Evolutionary conservation across 495 filamentous ascomycete genomes (phyloP), one percentile per base, ranked within the genome.

Genomic region (Hypoxylon trugodes): DNA sequence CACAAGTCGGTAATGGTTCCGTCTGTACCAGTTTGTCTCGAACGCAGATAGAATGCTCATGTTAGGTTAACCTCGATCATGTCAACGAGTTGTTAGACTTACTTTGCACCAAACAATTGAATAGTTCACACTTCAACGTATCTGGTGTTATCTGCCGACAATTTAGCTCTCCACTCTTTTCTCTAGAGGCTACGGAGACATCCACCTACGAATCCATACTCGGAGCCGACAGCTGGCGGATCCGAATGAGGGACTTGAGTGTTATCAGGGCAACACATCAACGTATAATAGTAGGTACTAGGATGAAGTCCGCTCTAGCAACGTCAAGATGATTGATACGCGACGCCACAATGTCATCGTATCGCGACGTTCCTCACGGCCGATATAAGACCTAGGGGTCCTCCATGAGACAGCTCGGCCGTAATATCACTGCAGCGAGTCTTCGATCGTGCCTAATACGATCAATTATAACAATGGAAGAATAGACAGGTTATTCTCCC

Each of bases 91-190:
- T n/a, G n/a, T n/a, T n/a, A n/a, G n/a, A n/a, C n/a, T n/a, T n/a
- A n/a, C n/a, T n/a, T n/a, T n/a, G n/a, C n/a, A n/a, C n/a, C n/a
- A n/a, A n/a, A n/a, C n/a, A n/a, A n/a, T n/a, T n/a, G n/a, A n/a
- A n/a, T n/a, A 1, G 36, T 48, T 71, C 1, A 69, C 26, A 22
- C 64, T 8, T 60, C 69, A 25, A 77, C 68, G 58, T 73, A 77
- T 13, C 59, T 73, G n/a, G 83, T 84, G 51, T 87, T 78, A 45
- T 80, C 80, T 57, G 73, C 70, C 51, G 82, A 69, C 16, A 2
- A 10, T 4, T 65, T 16, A 65, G 61, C 73, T 79, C 21, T 72
- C 74, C n/a, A 30, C 4, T 22, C 7, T 2, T 21, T 33, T 48
- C 4, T 71, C 58, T 16, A 24, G 9, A 24, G 28, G 9, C 40